Base-by-base conservation (phyloP, 495 filamentous ascomycete genomes). In the Penicillium bialowiezense region DNA sequence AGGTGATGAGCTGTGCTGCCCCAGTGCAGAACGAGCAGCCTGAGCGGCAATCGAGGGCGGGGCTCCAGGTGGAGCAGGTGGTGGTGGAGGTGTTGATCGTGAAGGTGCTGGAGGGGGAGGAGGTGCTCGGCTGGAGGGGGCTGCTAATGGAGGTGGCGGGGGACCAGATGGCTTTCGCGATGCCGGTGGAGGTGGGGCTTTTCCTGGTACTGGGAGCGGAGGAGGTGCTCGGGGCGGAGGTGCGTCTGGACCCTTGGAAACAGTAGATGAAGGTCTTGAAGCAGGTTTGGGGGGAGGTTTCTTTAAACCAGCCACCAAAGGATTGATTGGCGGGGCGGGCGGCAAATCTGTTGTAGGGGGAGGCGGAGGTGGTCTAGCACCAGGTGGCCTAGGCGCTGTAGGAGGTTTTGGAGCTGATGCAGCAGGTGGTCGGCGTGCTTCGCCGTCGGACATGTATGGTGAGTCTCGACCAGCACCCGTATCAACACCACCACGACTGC, bases 401-500 rank as follows among this genome's bases (percentile, higher is more conserved):
- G 75, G 86, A 29, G 75, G 75, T 59, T 75, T 85, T 1, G 83
- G 82, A 17, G 72, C 77, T 47, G 75, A 71, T 14, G 69, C 71
- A 50, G 62, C 68, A 45, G 62, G 52, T 23, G 52, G 46, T 48
- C 47, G 59, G 36, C 60, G 58, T 37, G 80, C 75, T 54, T 95
- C 89, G 10, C 87, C 82, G 54, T 95, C 90, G 28, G 89, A 90
- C 19, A 85, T 72, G 58, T 96, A 93, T 44, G 88, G 78, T 18
- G 90, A 82, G 38, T 85, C 84, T 56, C 75, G 80, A 59, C 75
- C 85, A 55, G 90, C 91, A 65, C 92, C 92, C 10, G 93, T 97
- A 67, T 95, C 84, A 45, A 98, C 75, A 17, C 92, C 93, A 20
- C 87, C 91, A 9, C 88, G 84, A 70, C 90, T 96, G 65, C 86